These are phyloP conservation scores for Lycium barbarum DNA, from an alignment of 257 asterid genomes.

Conservation along the genomic window DNA sequence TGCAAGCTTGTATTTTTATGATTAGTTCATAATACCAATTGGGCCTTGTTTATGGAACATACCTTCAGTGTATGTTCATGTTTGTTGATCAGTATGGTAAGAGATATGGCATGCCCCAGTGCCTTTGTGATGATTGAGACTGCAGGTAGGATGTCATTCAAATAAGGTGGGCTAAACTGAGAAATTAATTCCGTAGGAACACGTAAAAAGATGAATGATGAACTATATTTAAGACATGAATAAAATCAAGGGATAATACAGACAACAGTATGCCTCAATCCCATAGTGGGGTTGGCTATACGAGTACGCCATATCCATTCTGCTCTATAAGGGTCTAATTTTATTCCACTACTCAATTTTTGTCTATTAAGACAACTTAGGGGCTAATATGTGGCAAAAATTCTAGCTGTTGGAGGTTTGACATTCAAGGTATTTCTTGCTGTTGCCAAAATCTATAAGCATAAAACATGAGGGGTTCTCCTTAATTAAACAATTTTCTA, in stretches of 20 bases:
- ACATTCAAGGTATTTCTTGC: not conserved
- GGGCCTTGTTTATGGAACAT: not conserved
- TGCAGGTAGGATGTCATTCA: not conserved
- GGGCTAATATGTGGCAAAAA: conserved; percentile 4
- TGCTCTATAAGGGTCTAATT: not conserved
- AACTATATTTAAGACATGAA: not conserved
- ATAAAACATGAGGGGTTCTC: not conserved
- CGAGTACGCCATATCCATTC: not conserved
- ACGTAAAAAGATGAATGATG: not conserved
- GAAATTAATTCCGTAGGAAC: conserved; percentile 1
- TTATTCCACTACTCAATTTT: not conserved
- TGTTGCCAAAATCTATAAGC: not conserved
- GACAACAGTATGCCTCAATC: not conserved
- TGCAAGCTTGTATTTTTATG: conserved; percentile 11
- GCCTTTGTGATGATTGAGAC: conserved; percentile 4
- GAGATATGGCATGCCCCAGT: not conserved
- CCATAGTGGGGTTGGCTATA: not conserved
- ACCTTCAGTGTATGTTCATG: not conserved
- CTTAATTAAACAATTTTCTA: not conserved
- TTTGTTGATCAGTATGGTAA: conserved; percentile 12
- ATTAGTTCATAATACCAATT: not conserved
- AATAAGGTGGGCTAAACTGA: conserved; percentile 2
- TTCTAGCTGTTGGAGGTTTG: conserved; percentile 8
- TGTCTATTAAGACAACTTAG: not conserved
- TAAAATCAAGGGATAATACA: not conserved